Conservation (phyloP, 257 asterid genomes). For the Nicotiana sylvestris region DNA sequence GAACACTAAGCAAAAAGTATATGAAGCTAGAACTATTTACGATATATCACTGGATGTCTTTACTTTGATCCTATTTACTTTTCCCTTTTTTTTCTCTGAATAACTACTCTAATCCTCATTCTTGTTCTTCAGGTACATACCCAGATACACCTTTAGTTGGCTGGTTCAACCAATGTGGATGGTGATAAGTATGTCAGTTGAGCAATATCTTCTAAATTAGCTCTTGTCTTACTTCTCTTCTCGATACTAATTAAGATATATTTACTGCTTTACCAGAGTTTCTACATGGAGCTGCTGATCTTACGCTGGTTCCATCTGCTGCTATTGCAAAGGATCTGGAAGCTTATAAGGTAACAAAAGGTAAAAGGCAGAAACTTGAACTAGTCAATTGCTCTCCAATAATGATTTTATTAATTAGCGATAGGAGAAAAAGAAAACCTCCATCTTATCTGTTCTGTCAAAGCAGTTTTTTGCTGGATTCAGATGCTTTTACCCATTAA, state of each 20-base stretch:
- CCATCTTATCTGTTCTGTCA: background rate
- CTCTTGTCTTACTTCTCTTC: background rate
- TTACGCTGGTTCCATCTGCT: conserved; percentile 89
- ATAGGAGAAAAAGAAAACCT: background rate
- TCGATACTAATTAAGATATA: conserved; percentile 6
- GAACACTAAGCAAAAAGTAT: background rate
- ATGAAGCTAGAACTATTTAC: background rate
- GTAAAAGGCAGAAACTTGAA: conserved; percentile 31
- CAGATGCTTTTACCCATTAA: background rate
- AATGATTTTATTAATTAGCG: background rate
- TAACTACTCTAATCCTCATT: background rate
- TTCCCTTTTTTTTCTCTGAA: background rate
- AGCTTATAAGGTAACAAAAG: conserved; percentile 76
- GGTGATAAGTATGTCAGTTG: conserved; percentile 58
- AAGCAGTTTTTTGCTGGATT: background rate
- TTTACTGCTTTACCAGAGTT: conserved; percentile 50
- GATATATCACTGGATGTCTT: background rate
- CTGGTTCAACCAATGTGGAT: conserved; percentile 95
- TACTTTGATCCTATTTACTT: background rate
- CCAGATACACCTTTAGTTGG: conserved; percentile 97
- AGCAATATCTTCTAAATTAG: background rate
- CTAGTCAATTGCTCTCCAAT: background rate
- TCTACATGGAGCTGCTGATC: conserved; percentile 95
- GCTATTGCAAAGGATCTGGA: conserved; percentile 88
- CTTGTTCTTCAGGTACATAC: conserved; percentile 71